A percentile compares a stretch with the other conserved stretches of the same genome.
These are phyloP conservation scores for Microsporum ferrugineum DNA, from an alignment of 2,329 filamentous ascomycete genomes.

Conservation along the genomic window DNA sequence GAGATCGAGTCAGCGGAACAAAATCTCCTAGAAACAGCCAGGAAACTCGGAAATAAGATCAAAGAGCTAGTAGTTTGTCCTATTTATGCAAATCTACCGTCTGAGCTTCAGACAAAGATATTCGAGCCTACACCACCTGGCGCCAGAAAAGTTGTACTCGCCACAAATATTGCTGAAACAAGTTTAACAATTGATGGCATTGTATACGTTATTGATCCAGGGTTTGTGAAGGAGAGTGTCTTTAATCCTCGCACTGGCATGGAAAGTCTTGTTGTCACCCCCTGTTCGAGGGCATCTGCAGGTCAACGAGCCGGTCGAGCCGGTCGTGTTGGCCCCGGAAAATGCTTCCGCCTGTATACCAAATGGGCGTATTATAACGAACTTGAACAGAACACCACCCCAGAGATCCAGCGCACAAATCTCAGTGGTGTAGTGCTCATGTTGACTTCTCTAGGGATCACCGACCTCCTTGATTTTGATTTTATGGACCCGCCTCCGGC, in stretches of 20 bases:
- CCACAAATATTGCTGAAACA: conserved; percentile 96
- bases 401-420: conserved; percentile 86
- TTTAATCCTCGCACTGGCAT: conserved; percentile 88
- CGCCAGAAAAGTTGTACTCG: conserved; percentile 80
- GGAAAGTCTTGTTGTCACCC: conserved; percentile 81
- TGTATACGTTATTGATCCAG: conserved; percentile 88
- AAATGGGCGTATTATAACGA: conserved; percentile 93
- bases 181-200: conserved; percentile 93
- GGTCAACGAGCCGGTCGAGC: conserved; percentile 89
- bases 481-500: conserved; percentile 91
- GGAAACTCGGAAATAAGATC: conserved; percentile 73
- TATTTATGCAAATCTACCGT: conserved; percentile 87
- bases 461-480: conserved; percentile 85
- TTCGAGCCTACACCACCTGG: conserved; percentile 84
- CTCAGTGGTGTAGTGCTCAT: conserved; percentile 73
- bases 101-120: conserved; percentile 82
- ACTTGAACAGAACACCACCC: conserved; percentile 80
- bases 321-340: conserved; percentile 81
- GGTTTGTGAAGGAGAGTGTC: conserved; percentile 89
- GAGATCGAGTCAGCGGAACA: conserved; percentile 85
- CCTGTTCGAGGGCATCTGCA: conserved; percentile 80
- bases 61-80: conserved; percentile 83
- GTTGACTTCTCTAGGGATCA: conserved; percentile 81
- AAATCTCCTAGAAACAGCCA: conserved; percentile 71
- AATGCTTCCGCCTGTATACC: conserved; percentile 87